Base-by-base conservation (phyloP, 192 early-diverging fungal species). In the Backusella tarrabulga region DNA sequence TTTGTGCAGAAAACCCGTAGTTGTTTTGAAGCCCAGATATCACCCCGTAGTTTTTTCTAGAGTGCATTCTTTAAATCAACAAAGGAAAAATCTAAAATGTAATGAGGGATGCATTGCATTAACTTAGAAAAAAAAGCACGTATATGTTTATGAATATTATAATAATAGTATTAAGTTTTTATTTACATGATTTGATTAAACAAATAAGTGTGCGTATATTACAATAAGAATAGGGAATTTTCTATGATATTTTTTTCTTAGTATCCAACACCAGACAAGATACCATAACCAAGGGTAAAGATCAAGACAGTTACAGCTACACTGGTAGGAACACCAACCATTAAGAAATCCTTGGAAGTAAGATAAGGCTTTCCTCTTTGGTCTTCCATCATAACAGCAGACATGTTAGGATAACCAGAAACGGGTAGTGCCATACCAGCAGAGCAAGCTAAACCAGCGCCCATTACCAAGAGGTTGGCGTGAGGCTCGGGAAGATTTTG, bases 361-460 rank as follows among this genome's bases (percentile, higher is more conserved):
- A 94, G 77, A 77, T 90, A 94, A 56, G 90, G 92, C 17, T 82
- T 83, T 19, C 93, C 93, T 50, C 87, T 86, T 4, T 85, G 80
- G 67, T 92, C 91, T 76, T 93, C 92, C 63, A 88, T 77, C 26
- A 88, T 87, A 35, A 92, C 90, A 26, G 92, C 93, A 72, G 90
- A 89, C 91, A 94, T 92, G 79, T 94, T 94, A 3, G 93, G 93
- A 83, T 90, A 94, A 9, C 91, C 90, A 12, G 90, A 91, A 21
- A 94, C 91, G 23, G 93, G 93, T 0, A 94, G 80, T 66, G 73
- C 80, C 76, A 76, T 75, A 40, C 80, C 80, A 17, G 76, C 77
- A 35, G 80, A 82, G 56, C 85, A 87, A 14, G 84, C 72, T 17
- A 88, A 73, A 77, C 89, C 89, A 21, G 90, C 86, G 40, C 88